Evolutionary conservation across 2,329 filamentous ascomycete genomes (phyloP), one percentile per base, ranked within the genome.

Genomic region (Botrytis cinerea): DNA sequence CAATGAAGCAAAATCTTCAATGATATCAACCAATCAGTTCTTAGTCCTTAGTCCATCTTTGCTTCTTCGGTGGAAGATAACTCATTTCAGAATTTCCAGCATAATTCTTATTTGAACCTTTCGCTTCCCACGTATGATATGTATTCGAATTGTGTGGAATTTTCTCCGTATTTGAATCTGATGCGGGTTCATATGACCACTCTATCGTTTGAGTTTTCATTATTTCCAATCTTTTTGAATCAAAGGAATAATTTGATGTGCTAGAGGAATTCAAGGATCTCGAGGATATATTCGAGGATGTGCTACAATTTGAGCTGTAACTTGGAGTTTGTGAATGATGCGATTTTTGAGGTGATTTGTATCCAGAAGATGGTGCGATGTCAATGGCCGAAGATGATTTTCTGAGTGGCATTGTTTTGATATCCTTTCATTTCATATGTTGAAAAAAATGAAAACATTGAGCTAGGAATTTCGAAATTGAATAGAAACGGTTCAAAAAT

Each of bases 131-230:
- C 1, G 20, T n/a, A 38, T 66, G 45, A 66, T 66, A 66, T 10
- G 8, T 1, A 35, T 51, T 51, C 14, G 32, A 51, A 32, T 10
- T 51, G 16, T 38, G 25, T n/a, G 22, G 0, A 1, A 0, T 18
- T 18, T n/a, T 18, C 43, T 20, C 22, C 10, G 10, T 16, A 16
- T 35, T 4, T 5, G 32, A 51, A 66, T 16, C 5, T 25, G 45
- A 66, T n/a, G 63, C 63, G 6, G 45, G 28, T 66, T 66, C 63
- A 22, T 66, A 66, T 18, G 45, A 12, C 45, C 20, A 66, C 38
- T 66, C 63, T 18, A 67, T 35, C 32, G 45, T 66, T 66, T 66
- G 63, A 16, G 45, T 48, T 35, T 66, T 51, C 63, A 66, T 51
- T 18, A 66, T 66, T 25, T 48, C 45, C 22, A 67, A 32, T 10